Conservation (phyloP, 2,329 filamentous ascomycete genomes). For the Davidsoniella virescens region DNA sequence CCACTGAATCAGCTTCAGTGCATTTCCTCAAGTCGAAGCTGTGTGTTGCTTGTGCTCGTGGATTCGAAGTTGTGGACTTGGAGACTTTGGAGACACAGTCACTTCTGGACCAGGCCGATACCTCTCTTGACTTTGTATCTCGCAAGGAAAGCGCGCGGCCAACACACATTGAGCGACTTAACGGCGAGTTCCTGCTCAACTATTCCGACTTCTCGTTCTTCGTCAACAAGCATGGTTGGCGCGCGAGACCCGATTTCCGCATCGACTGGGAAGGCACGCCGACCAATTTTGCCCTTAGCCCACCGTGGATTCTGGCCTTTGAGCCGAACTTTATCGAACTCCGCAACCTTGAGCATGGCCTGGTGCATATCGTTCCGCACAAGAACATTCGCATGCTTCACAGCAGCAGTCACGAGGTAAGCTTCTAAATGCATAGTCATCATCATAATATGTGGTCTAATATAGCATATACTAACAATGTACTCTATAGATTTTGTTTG, state of each 20-base stretch:
- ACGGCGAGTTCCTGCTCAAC: constrained; percentile 92
- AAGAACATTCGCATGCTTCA: constrained; percentile 97
- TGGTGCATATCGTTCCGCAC: constrained; percentile 88
- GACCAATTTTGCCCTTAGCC: constrained; percentile 81
- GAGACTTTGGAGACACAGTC: constrained; percentile 98
- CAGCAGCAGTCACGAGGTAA: constrained; percentile 86
- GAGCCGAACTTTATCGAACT: constrained; percentile 97
- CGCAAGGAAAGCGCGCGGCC: constrained; percentile 86
- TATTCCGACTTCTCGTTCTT: constrained; percentile 99
- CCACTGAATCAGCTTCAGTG: constrained; percentile 92
- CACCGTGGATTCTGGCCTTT: constrained; percentile 93
- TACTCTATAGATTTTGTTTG: constrained; percentile 66
- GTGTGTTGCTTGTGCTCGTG: constrained; percentile 86
- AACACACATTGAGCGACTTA: constrained; percentile 92
- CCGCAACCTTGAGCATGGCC: constrained; percentile 82
- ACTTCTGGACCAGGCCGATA: constrained; percentile 91
- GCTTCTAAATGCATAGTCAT: background rate
- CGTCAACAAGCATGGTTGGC: constrained; percentile 96
- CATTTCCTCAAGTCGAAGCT: constrained; percentile 95
- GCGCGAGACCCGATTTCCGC: constrained; percentile 86
- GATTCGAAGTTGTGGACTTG: constrained; percentile 91
- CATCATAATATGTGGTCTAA: too few relatives aligned
- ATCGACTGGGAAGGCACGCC: constrained; percentile 96
- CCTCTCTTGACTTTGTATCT: constrained; percentile 90
- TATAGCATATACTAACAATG: background rate